These are phyloP conservation scores for Pythium oligandrum DNA, from an alignment of 352 stramenopile genomes.

Conservation along the genomic window DNA sequence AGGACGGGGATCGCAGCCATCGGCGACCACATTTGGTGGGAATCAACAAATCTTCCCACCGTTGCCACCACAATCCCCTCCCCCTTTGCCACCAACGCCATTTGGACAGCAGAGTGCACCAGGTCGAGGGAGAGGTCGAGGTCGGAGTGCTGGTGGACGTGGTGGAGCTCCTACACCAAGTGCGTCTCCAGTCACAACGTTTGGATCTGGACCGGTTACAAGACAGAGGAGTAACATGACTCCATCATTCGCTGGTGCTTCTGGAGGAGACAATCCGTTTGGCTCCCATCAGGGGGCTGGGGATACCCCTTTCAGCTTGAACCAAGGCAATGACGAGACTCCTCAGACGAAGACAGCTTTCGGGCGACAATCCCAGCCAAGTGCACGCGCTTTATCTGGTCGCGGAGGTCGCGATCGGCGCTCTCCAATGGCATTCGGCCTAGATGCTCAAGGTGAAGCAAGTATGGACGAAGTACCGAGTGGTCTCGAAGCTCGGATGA, in stretches of 20 bases:
- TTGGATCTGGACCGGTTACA: neutral
- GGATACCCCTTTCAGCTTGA: neutral
- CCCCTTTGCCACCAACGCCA: constrained; percentile 7
- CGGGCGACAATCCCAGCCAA: neutral
- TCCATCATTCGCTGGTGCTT: constrained; percentile 1
- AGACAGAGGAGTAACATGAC: neutral
- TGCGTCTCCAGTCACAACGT: neutral
- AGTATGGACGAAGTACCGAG: neutral
- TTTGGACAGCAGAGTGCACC: constrained; percentile 7
- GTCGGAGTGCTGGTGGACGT: neutral
- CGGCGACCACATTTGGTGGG: constrained; percentile 11
- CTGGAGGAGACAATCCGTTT: constrained; percentile 4
- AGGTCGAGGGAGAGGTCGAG: neutral
- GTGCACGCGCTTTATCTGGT: too few species aligned
- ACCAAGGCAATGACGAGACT: constrained; percentile 2
- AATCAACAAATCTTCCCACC: constrained; percentile 1
- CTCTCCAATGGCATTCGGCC: too few species aligned
- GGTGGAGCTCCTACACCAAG: neutral
- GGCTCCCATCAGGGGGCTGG: neutral
- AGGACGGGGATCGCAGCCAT: constrained; percentile 7
- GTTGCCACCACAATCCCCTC: constrained; percentile 7
- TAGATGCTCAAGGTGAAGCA: too few species aligned
- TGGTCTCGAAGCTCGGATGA: constrained; percentile 14
- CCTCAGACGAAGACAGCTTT: constrained; percentile 6
- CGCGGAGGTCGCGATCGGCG: too few species aligned